A percentile compares a stretch with the other conserved stretches of the same genome.
These are phyloP conservation scores for Physcomitrellopsis africana DNA, from an alignment of 225 moss, liverwort and hornwort species.

Conservation along the genomic window DNA sequence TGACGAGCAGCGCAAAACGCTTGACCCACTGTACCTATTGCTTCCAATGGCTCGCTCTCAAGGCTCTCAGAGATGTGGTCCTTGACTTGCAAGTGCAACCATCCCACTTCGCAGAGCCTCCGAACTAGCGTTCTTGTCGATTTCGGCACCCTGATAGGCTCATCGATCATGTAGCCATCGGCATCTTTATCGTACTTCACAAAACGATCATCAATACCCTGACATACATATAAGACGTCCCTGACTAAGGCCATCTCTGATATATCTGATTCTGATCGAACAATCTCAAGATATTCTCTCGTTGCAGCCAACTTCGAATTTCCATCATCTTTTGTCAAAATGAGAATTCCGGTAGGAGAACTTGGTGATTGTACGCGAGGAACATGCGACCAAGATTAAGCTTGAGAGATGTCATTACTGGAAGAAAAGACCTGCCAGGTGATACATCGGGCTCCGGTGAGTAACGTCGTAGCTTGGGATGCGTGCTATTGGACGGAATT, in stretches of 20 bases:
- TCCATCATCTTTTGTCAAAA: conserved; percentile 73
- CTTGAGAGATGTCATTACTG: conserved; percentile 63
- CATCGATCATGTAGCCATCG: conserved; percentile 86
- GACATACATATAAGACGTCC: conserved; percentile 91
- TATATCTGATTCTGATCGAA: conserved; percentile 82
- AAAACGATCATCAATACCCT: conserved; percentile 92
- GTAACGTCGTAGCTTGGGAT: conserved; percentile 64
- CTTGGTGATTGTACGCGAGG: conserved; percentile 54
- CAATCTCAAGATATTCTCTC: conserved; percentile 80
- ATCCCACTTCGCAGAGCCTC: conserved; percentile 93
- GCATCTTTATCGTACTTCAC: conserved; percentile 92
- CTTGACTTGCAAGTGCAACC: conserved; percentile 92
- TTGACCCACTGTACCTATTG: conserved; percentile 97
- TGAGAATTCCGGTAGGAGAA: conserved; percentile 71
- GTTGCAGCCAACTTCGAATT: conserved; percentile 83
- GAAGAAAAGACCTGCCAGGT: conserved; percentile 46
- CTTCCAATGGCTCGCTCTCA: conserved; percentile 89
- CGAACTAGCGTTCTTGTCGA: conserved; percentile 82
- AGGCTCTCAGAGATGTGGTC: conserved; percentile 94
- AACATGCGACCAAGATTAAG: conserved; percentile 49
- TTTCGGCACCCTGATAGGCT: conserved; percentile 75
- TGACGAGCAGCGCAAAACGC: conserved; percentile 98
- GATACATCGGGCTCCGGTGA: conserved; percentile 46
- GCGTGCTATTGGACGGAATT: conserved; percentile 63
- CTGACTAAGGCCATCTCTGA: conserved; percentile 90